phyloP scores from a whole-genome alignment of 2,329 filamentous ascomycete genomes.

The Corinectria fuckeliana region DNA sequence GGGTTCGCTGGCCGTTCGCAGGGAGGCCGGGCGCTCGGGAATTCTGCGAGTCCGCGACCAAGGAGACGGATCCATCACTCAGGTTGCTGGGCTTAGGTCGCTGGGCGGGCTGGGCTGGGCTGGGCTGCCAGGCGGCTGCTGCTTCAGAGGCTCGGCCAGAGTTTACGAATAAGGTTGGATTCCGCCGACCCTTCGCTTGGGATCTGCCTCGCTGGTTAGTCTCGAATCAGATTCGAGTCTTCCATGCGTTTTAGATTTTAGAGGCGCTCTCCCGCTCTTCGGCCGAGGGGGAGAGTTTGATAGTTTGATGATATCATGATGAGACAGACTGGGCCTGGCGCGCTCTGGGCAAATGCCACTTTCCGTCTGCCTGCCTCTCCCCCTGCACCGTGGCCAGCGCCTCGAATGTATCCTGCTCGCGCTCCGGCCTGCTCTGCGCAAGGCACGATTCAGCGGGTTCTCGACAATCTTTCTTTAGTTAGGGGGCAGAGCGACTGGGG shows the following conservation, averaged over 20 bases:
- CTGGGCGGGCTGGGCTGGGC: neutral
- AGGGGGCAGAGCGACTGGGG: neutral
- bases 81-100: neutral
- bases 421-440: slow-evolving; percentile 1
- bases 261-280: neutral
- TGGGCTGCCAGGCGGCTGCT: neutral
- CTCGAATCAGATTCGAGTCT: neutral
- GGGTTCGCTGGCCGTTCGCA: slow-evolving; percentile 21
- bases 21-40: slow-evolving; percentile 14
- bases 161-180: slow-evolving; percentile 1
- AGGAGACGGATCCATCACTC: slow-evolving; percentile 28
- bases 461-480: neutral
- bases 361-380: neutral
- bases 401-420: neutral
- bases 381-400: neutral
- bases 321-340: too few relatives aligned
- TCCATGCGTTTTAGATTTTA: too few relatives aligned
- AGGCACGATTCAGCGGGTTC: neutral
- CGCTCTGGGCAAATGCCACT: too few relatives aligned
- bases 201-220: slow-evolving; percentile 2
- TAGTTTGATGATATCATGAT: neutral
- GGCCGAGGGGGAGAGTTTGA: neutral
- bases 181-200: neutral
- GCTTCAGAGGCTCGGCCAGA: neutral
- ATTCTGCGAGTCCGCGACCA: slow-evolving; percentile 26